phyloP scores from a whole-genome alignment of 495 filamentous ascomycete genomes.

The Penicillium ochrochloron region DNA sequence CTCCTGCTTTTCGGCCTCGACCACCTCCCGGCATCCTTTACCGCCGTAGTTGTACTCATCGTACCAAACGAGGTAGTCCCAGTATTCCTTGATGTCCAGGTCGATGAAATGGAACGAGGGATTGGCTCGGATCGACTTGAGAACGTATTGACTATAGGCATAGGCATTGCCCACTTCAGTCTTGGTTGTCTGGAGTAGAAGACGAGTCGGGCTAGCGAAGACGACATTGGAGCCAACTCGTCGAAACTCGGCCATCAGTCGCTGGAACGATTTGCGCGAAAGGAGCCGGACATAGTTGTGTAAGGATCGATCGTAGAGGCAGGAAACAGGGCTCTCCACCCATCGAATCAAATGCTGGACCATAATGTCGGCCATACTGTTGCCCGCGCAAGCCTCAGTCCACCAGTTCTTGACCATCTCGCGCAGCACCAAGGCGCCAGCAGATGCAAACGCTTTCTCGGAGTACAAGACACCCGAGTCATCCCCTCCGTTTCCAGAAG shows the following conservation, averaged over 20 bases:
- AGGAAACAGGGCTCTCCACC: conserved; percentile 89
- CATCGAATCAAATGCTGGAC: conserved; percentile 97
- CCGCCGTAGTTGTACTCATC: conserved; percentile 99
- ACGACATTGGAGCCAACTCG: conserved; percentile 93
- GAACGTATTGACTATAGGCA: conserved; percentile 94
- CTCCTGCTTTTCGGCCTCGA: conserved; percentile 81
- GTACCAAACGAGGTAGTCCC: conserved; percentile 99
- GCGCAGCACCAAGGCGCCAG: conserved; percentile 83
- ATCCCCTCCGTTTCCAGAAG: conserved; percentile 69
- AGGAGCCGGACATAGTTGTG: conserved; percentile 99
- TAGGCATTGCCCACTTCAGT: conserved; percentile 96
- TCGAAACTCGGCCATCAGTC: conserved; percentile 95
- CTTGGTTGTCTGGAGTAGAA: conserved; percentile 95
- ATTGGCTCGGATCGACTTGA: conserved; percentile 94
- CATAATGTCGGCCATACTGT: conserved; percentile 95
- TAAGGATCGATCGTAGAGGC: conserved; percentile 93
- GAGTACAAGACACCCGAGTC: conserved; percentile 73
- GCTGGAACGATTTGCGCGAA: conserved; percentile 93
- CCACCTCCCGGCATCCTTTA: conserved; percentile 83
- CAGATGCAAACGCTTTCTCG: conserved; percentile 91
- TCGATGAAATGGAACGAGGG: conserved; percentile 97
- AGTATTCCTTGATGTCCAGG: conserved; percentile 97
- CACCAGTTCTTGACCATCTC: conserved; percentile 99
- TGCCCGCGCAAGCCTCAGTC: conserved; percentile 89
- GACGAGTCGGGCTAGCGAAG: conserved; percentile 84